phyloP scores from a whole-genome alignment of 805 yeast genomes.

The Teunomyces stri region DNA sequence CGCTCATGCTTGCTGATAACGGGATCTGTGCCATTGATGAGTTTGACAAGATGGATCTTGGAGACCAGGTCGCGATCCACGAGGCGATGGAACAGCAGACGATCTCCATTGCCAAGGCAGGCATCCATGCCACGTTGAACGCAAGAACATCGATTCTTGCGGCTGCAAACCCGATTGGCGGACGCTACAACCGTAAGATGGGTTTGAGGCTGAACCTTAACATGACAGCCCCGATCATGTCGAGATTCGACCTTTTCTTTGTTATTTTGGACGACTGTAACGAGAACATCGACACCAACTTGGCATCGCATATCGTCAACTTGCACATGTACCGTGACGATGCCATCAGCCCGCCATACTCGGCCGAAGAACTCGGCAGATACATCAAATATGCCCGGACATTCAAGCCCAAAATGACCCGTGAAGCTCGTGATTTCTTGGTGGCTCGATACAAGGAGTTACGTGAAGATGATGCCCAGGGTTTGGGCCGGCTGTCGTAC shows the following conservation, averaged over 20 bases:
- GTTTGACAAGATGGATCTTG: conserved; percentile 94
- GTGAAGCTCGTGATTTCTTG: conserved; percentile 72
- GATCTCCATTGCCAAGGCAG: conserved; percentile 97
- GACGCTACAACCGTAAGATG: conserved; percentile 85
- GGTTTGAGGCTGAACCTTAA: conserved; percentile 82
- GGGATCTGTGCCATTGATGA: conserved; percentile 99
- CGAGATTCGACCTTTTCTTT: conserved; percentile 93
- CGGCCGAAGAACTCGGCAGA: conserved; percentile 82
- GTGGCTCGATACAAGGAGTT: conserved; percentile 81
- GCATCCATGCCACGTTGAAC: conserved; percentile 95
- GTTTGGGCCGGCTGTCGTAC: conserved; percentile 79
- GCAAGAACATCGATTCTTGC: conserved; percentile 96
- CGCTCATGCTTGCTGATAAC: conserved; percentile 95
- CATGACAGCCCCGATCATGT: conserved; percentile 99
- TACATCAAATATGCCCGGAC: conserved; percentile 91
- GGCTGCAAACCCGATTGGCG: conserved; percentile 99
- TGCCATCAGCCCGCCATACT: conserved; percentile 85
- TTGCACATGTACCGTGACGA: conserved; percentile 87
- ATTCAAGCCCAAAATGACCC: conserved; percentile 84
- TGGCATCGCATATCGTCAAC: conserved; percentile 90
- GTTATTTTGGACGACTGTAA: conserved; percentile 94
- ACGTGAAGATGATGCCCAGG: conserved; percentile 88
- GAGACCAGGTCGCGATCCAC: conserved; percentile 97
- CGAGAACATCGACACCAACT: conserved; percentile 81
- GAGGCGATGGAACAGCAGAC: conserved; percentile 99